Conservation (phyloP, 2,329 filamentous ascomycete species). For the Didymella pomorum region DNA sequence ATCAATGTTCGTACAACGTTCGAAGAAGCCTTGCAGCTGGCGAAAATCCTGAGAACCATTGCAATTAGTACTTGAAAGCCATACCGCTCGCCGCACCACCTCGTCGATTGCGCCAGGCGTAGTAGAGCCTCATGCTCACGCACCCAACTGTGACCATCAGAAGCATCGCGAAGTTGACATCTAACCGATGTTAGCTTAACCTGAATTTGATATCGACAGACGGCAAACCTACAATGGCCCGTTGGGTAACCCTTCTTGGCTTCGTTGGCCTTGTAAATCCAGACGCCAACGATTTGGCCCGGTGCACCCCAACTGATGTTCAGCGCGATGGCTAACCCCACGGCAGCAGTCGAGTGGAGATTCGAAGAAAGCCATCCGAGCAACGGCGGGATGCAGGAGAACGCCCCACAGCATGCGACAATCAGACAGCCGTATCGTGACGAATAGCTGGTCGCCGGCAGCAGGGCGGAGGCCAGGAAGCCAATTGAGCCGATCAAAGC, state of each 20-base stretch:
- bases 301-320: neutral
- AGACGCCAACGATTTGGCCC: neutral
- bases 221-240: neutral
- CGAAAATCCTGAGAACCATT: too few relatives aligned
- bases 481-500: neutral
- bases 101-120: neutral
- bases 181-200: neutral
- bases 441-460: neutral
- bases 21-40: too few relatives aligned
- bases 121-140: neutral
- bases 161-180: neutral
- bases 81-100: neutral
- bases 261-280: neutral
- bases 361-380: neutral
- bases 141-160: neutral
- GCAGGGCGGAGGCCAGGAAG: neutral
- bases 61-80: neutral
- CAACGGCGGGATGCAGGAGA: neutral
- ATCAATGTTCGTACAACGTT: too few relatives aligned
- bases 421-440: neutral
- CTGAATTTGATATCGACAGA: neutral
- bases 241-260: neutral
- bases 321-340: neutral
- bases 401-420: neutral
- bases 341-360: neutral